Conservation (phyloP, 202 grass and related monocot species). For the Schoenoplectus tabernaemontani region DNA sequence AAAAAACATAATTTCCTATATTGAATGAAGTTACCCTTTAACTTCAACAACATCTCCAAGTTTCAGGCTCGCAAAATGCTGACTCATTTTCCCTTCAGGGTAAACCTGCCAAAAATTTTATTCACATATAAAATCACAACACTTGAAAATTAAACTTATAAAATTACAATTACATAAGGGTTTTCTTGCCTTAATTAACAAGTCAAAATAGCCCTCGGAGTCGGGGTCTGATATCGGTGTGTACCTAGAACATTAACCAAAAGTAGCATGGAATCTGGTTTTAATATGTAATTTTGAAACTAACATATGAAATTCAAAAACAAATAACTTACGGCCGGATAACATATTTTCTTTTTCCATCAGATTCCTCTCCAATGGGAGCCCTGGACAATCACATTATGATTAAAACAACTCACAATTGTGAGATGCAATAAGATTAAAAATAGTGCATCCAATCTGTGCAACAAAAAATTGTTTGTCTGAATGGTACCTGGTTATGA, state of each 20-base stretch:
- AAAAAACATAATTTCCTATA: neutral
- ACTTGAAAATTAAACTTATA: slow-evolving; percentile 9
- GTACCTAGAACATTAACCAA: slow-evolving; percentile 42
- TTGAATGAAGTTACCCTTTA: slow-evolving; percentile 62
- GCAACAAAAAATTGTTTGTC: neutral
- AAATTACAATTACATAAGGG: neutral
- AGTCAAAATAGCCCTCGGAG: slow-evolving; percentile 87
- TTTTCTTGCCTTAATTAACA: slow-evolving; percentile 74
- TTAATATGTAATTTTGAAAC: slow-evolving; percentile 16
- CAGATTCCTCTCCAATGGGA: slow-evolving; percentile 71
- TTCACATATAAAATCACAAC: neutral
- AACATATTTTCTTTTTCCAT: slow-evolving; percentile 80
- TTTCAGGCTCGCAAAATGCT: slow-evolving; percentile 79
- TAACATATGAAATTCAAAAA: slow-evolving; percentile 19
- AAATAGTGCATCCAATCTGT: neutral
- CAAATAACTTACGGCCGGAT: slow-evolving; percentile 73
- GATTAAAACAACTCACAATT: neutral
- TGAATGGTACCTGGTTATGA: slow-evolving; percentile 67
- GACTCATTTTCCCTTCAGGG: slow-evolving; percentile 92
- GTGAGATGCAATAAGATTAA: neutral
- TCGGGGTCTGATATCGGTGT: slow-evolving; percentile 80
- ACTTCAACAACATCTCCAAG: slow-evolving; percentile 92
- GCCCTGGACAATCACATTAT: slow-evolving; percentile 39
- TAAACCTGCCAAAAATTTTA: slow-evolving; percentile 55
- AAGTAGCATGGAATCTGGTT: neutral